These are phyloP conservation scores for Amniculicola lignicola DNA, from an alignment of 495 filamentous ascomycete genomes.

Conservation along the genomic window DNA sequence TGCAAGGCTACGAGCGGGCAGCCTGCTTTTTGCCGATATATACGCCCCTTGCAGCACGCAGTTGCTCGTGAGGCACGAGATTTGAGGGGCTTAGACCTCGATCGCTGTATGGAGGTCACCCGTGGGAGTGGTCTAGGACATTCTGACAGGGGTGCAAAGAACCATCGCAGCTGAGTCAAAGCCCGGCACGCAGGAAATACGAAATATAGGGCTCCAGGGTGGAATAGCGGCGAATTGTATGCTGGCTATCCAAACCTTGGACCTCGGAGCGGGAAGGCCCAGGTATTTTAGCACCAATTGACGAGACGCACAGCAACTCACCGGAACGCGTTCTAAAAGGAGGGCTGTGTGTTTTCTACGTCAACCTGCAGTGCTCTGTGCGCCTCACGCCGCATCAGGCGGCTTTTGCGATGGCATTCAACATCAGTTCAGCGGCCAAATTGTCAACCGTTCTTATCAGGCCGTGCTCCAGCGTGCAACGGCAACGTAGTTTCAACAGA, in stretches of 20 bases:
- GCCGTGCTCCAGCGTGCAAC: neutral
- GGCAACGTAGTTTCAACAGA: conserved; percentile 17
- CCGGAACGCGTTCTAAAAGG: conserved; percentile 1
- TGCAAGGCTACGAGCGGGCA: neutral
- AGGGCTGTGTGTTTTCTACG: conserved; percentile 23
- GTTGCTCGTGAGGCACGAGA: conserved; percentile 23
- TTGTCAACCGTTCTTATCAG: neutral
- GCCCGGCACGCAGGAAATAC: too few relatives aligned
- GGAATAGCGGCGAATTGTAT: conserved; percentile 4
- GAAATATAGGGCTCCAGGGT: too few relatives aligned
- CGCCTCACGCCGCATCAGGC: conserved; percentile 12
- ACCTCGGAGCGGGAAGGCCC: conserved; percentile 8
- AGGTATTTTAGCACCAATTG: neutral
- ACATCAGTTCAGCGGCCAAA: neutral
- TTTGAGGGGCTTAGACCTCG: conserved; percentile 24
- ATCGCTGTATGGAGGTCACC: too few relatives aligned
- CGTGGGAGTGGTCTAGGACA: too few relatives aligned
- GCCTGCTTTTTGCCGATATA: conserved; percentile 20
- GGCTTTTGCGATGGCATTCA: conserved; percentile 10
- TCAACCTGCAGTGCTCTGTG: conserved; percentile 24
- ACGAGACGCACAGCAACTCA: conserved; percentile 9
- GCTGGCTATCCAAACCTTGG: conserved; percentile 8
- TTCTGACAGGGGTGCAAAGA: conserved; percentile 7
- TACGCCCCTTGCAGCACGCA: conserved; percentile 15
- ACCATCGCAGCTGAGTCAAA: conserved; percentile 28